Evolutionary conservation across 345 rosid species (phyloP).

Genomic region (Durio zibethinus): DNA sequence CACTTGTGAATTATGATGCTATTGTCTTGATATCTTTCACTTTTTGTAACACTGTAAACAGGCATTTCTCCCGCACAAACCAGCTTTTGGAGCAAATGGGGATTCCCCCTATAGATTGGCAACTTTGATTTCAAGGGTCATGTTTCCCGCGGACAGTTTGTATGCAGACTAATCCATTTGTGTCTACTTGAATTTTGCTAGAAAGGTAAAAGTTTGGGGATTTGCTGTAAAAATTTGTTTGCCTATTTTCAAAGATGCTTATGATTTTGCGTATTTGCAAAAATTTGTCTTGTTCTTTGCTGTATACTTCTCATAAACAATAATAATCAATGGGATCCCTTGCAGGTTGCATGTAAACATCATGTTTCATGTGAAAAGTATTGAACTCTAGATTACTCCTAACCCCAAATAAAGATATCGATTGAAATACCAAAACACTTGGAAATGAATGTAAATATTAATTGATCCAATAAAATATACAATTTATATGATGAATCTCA

Average conservation of each 20-base stretch:
- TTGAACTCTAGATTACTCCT: not conserved
- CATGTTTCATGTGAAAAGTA: not conserved
- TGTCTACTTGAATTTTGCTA: not conserved
- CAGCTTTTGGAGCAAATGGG: conserved; percentile 70
- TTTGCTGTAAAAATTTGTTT: not conserved
- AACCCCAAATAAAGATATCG: not conserved
- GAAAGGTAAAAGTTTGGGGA: conserved; percentile 4
- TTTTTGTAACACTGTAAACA: conserved; percentile 26
- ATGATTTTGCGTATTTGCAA: too few species aligned
- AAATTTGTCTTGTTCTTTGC: not conserved
- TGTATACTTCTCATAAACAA: not conserved
- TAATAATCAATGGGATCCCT: not conserved
- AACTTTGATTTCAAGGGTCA: conserved; percentile 42
- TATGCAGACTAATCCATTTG: not conserved
- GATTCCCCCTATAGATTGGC: conserved; percentile 72
- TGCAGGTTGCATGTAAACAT: not conserved
- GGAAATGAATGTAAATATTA: not conserved
- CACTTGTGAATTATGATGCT: not conserved
- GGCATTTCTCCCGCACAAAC: conserved; percentile 91
- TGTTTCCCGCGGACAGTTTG: conserved; percentile 10
- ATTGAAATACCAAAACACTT: not conserved
- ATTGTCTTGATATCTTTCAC: not conserved
- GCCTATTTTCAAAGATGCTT: not conserved
- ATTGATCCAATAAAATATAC: not conserved
- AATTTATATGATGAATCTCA: not conserved